Evolutionary conservation across 2,329 filamentous ascomycete genomes (phyloP).

Genomic region (Nothomitra cinnamomea): DNA sequence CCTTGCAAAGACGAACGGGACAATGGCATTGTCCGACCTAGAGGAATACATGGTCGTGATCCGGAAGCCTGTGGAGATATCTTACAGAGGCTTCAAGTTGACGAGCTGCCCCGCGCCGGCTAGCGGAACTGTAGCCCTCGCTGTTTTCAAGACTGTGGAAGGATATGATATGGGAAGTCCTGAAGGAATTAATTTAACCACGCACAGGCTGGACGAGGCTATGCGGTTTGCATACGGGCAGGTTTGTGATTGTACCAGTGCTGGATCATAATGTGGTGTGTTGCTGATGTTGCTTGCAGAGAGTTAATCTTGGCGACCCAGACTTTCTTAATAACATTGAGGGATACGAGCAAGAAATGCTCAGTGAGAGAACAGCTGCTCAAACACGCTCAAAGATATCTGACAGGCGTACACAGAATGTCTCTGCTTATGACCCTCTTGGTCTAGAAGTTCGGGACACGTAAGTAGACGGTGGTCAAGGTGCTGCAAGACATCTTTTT

Average conservation of each 20-base stretch:
- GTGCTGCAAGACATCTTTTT: background rate
- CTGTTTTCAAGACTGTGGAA: slow-evolving; percentile 67
- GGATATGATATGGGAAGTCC: slow-evolving; percentile 51
- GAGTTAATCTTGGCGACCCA: slow-evolving; percentile 25
- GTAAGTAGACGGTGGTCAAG: slow-evolving; percentile 15
- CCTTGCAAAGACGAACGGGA: slow-evolving; percentile 56
- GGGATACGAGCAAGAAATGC: slow-evolving; percentile 48
- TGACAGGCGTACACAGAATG: slow-evolving; percentile 53
- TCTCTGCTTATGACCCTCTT: slow-evolving; percentile 55
- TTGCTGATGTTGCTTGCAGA: background rate
- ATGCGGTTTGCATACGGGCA: slow-evolving; percentile 75
- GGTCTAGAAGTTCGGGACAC: slow-evolving; percentile 49
- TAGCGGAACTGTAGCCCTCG: slow-evolving; percentile 59
- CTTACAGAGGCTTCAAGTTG: slow-evolving; percentile 55
- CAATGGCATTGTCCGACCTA: slow-evolving; percentile 68
- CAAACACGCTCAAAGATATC: slow-evolving; percentile 49
- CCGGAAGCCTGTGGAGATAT: slow-evolving; percentile 43
- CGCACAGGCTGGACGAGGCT: slow-evolving; percentile 72
- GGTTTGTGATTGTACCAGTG: slow-evolving; percentile 13
- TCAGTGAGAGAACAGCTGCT: slow-evolving; percentile 41
- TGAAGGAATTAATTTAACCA: slow-evolving; percentile 45
- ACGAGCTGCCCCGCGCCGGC: slow-evolving; percentile 56
- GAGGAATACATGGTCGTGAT: slow-evolving; percentile 52
- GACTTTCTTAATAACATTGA: slow-evolving; percentile 47
- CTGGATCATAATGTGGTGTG: too few species aligned